phyloP scores from a whole-genome alignment of 371 early-diverging fungal genomes.

The Rhizomucor miehei region DNA sequence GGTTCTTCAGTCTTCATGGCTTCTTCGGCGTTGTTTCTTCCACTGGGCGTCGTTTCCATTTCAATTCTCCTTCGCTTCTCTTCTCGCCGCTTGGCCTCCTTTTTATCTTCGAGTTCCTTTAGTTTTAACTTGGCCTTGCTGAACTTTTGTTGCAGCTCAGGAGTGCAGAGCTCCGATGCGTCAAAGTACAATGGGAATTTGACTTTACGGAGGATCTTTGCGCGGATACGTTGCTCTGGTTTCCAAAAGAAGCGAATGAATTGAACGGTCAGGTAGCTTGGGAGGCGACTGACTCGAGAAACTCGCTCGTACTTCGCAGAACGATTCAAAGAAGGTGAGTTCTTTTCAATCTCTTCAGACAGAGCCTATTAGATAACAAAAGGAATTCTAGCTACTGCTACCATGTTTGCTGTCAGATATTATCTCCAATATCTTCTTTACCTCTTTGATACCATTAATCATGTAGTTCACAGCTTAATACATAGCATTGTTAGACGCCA shows the following conservation, averaged over 20 bases:
- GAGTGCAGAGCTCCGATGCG: constrained; percentile 79
- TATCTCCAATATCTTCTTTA: constrained; percentile 10
- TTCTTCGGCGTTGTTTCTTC: constrained; percentile 6
- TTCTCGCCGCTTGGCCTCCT: constrained; percentile 67
- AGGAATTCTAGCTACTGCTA: constrained; percentile 9
- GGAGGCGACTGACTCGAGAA: constrained; percentile 78
- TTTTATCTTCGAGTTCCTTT: constrained; percentile 71
- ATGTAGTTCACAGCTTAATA: constrained; percentile 63
- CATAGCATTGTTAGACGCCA: background rate
- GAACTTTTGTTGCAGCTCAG: constrained; percentile 79
- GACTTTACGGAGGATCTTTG: constrained; percentile 90
- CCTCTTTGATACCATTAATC: constrained; percentile 58
- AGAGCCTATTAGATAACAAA: constrained; percentile 39
- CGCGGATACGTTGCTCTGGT: constrained; percentile 74
- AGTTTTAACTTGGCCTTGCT: constrained; percentile 69
- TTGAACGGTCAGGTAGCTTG: constrained; percentile 85
- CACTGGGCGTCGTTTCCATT: constrained; percentile 26
- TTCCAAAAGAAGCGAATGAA: constrained; percentile 98
- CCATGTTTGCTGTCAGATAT: too few relatives aligned
- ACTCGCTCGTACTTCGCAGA: constrained; percentile 79
- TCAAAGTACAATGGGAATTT: constrained; percentile 93
- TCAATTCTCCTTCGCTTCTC: constrained; percentile 61
- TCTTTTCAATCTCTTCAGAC: constrained; percentile 86
- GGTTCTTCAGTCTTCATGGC: constrained; percentile 31
- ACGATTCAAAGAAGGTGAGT: constrained; percentile 76